Evolutionary conservation across 768 basidiomycete genomes (phyloP).

Genomic region (Amyloporia xantha): DNA sequence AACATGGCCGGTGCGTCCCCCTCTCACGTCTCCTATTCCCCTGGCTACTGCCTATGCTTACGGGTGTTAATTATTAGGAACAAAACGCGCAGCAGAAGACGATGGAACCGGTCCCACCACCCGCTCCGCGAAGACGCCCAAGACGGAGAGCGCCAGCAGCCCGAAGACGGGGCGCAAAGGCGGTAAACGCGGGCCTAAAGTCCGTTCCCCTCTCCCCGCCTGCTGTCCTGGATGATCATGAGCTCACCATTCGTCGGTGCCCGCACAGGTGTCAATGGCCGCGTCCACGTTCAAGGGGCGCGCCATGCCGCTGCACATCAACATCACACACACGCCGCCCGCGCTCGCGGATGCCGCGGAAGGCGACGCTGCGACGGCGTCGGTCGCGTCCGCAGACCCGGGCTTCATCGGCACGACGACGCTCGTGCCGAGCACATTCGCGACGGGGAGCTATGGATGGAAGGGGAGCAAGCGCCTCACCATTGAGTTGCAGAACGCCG

Average conservation of each 20-base stretch:
- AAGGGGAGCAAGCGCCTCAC: constrained; percentile 65
- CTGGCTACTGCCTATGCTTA: neutral
- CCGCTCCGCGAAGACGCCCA: constrained; percentile 37
- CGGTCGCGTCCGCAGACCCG: constrained; percentile 39
- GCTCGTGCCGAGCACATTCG: constrained; percentile 53
- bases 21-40: neutral
- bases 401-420: constrained; percentile 54
- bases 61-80: constrained; percentile 9
- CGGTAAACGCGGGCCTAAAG: constrained; percentile 43
- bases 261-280: constrained; percentile 26
- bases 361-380: constrained; percentile 24
- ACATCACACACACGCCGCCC: constrained; percentile 61
- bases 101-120: constrained; percentile 15
- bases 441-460: constrained; percentile 81
- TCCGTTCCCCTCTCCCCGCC: constrained; percentile 20
- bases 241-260: too few species aligned
- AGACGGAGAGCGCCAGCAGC: constrained; percentile 28
- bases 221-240: too few species aligned
- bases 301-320: constrained; percentile 64
- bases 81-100: constrained; percentile 23
- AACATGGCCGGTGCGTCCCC: constrained; percentile 8
- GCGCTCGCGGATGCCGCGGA: constrained; percentile 20
- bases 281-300: constrained; percentile 51
- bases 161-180: constrained; percentile 30
- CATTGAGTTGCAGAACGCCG: constrained; percentile 52